These are phyloP conservation scores for Coemansia pectinata DNA, from an alignment of 192 early-diverging fungal species.

Conservation along the genomic window DNA sequence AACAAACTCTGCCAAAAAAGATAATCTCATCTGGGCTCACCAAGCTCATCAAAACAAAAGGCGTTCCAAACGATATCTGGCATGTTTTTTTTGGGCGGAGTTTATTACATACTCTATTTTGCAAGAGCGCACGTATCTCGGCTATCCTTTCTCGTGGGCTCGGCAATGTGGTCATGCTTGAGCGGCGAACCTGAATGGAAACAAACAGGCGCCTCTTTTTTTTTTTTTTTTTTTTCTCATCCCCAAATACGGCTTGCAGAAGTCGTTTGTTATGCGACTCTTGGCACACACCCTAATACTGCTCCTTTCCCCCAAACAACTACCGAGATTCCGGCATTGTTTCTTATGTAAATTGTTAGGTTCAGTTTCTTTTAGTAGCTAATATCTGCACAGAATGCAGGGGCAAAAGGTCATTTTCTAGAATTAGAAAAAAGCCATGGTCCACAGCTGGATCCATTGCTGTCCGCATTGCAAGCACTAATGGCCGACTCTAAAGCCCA, in stretches of 20 bases:
- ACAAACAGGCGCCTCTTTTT: not conserved
- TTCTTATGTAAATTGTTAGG: not conserved
- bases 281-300: not conserved
- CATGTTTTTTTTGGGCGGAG: not conserved
- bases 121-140: not conserved
- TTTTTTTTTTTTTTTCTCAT: not conserved
- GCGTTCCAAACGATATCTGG: not conserved
- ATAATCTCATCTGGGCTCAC: too few species aligned
- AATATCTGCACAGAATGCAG: slow-evolving; percentile 2
- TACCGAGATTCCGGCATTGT: not conserved
- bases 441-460: not conserved
- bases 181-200: not conserved
- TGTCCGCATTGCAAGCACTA: not conserved
- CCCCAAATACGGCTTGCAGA: slow-evolving; percentile 2
- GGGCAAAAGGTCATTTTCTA: not conserved
- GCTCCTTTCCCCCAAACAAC: not conserved
- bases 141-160: not conserved
- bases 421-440: not conserved
- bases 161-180: slow-evolving; percentile 1
- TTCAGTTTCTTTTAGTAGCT: not conserved
- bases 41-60: not conserved
- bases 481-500: not conserved
- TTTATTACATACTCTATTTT: not conserved
- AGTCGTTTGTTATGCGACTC: not conserved
- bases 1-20: not conserved